Conservation (phyloP, 2,329 filamentous ascomycete species). For the Parascedosporium putredinis region DNA sequence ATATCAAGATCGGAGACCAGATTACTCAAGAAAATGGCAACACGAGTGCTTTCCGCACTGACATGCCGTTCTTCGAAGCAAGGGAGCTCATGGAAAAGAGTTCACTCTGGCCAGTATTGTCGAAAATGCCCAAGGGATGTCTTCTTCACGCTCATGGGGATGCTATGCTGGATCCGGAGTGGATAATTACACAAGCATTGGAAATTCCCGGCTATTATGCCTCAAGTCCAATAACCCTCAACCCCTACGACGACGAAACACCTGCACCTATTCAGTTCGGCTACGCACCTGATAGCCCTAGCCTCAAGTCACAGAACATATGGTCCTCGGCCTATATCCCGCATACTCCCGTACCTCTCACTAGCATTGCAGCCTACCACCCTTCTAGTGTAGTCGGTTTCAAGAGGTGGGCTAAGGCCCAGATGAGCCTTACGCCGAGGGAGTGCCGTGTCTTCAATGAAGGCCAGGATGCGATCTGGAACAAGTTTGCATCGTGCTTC, state of each 20-base stretch:
- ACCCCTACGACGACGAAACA: background rate
- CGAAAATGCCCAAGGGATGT: conserved; percentile 79
- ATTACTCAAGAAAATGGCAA: too few species aligned
- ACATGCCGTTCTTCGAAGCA: conserved; percentile 87
- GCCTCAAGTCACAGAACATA: conserved; percentile 28
- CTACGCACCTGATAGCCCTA: conserved; percentile 34
- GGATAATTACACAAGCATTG: background rate
- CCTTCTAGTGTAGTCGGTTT: conserved; percentile 65
- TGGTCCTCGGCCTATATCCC: conserved; percentile 58
- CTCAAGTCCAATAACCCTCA: background rate
- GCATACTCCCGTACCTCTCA: conserved; percentile 45
- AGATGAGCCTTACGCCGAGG: conserved; percentile 59
- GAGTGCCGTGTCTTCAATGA: conserved; percentile 74
- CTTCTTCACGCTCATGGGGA: conserved; percentile 82
- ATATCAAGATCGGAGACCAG: too few species aligned
- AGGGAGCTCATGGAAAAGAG: conserved; percentile 80
- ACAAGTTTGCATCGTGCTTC: conserved; percentile 69
- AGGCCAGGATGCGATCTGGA: conserved; percentile 75
- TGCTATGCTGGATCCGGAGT: conserved; percentile 83
- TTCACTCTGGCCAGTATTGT: conserved; percentile 74
- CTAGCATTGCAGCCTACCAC: conserved; percentile 60
- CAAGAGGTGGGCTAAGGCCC: conserved; percentile 62
- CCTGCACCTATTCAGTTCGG: conserved; percentile 48
- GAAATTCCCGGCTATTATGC: background rate
- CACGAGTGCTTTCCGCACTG: too few species aligned